Percentiles rank a stretch among this genome's conserved stretches.
Conservation (phyloP, 2,329 filamentous ascomycete genomes). For the Colletotrichum cuscutae region DNA sequence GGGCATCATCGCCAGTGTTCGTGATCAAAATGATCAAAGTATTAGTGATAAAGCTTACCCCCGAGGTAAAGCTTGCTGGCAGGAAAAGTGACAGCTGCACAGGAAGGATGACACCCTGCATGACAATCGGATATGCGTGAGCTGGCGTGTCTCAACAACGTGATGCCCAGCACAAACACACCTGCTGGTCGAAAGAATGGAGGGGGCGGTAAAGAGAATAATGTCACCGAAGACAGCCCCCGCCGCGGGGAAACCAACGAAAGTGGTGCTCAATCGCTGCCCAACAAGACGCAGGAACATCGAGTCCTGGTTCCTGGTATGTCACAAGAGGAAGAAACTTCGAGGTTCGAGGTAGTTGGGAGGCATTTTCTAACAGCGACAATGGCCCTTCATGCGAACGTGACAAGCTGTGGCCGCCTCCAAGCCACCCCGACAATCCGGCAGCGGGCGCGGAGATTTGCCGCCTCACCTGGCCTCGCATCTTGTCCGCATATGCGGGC, state of each 20-base stretch:
- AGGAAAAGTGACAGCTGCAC: not conserved
- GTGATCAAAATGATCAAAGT: not conserved
- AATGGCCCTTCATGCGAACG: constrained; percentile 16
- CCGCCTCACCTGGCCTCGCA: constrained; percentile 17
- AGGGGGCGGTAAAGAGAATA: not conserved
- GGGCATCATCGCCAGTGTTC: not conserved
- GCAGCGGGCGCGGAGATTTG: constrained; percentile 10
- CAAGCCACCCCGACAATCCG: constrained; percentile 28
- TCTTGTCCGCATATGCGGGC: constrained; percentile 5
- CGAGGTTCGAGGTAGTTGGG: not conserved
- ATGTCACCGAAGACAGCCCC: not conserved
- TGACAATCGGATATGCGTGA: not conserved
- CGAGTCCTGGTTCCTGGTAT: not conserved
- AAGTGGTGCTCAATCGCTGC: constrained; percentile 14
- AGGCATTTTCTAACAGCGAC: not conserved
- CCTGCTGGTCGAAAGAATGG: not conserved
- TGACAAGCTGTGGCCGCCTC: not conserved
- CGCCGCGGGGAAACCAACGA: not conserved
- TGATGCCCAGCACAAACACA: constrained; percentile 10
- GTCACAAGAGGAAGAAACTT: not conserved
- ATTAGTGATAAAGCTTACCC: not conserved
- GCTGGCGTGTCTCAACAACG: constrained; percentile 28
- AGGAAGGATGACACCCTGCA: not conserved
- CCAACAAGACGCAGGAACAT: constrained; percentile 14
- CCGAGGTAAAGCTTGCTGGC: not conserved